Evolutionary conservation across 805 yeast species (phyloP), one percentile per base, ranked within the genome.

Genomic region (Suhomyces prunicola): DNA sequence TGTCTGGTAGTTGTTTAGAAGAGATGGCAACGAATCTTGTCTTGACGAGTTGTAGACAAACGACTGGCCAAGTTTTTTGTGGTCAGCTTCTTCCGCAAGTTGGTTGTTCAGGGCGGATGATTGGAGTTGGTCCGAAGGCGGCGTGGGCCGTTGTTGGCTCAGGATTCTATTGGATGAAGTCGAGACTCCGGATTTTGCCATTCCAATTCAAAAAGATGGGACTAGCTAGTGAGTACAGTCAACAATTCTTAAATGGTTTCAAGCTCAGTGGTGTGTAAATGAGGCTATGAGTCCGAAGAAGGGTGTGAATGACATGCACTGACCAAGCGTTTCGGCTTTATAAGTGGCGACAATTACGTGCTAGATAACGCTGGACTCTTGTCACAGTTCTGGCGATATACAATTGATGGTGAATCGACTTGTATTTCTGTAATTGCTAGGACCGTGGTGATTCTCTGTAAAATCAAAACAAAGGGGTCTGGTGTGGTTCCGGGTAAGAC

Each of bases 11-110:
- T 50, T 65, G 48, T 61, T 67, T 41, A 68, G 50, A 8, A 69
- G 53, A 40, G 69, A 52, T 27, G 64, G 59, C 19, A 69, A 56
- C 65, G 65, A 67, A 46, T 69, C 72, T 49, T 68, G 71, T 19
- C 73, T 56, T 10, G 64, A 63, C 13, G 65, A 54, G 50, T 65
- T 66, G 54, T 64, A 67, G 50, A 68, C 51, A 46, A 65, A 66
- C 9, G 60, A 49, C 26, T 53, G 64, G 13, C 53, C 41, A 46
- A 53, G 53, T 19, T 39, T 27, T 35, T 36, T 47, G 27, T 29
- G 33, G 33, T 39, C 22, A 5, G 26, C 49, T n/a, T 35, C 42
- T 17, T 29, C 31, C 9, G 23, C 39, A 8, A 26, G 33, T 5
- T 47, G 29, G 39, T 23, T 36, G 33, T 13, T 19, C 36, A 6